Base-by-base conservation (phyloP, 768 basidiomycete species). In the Leucosporidium scottii region DNA sequence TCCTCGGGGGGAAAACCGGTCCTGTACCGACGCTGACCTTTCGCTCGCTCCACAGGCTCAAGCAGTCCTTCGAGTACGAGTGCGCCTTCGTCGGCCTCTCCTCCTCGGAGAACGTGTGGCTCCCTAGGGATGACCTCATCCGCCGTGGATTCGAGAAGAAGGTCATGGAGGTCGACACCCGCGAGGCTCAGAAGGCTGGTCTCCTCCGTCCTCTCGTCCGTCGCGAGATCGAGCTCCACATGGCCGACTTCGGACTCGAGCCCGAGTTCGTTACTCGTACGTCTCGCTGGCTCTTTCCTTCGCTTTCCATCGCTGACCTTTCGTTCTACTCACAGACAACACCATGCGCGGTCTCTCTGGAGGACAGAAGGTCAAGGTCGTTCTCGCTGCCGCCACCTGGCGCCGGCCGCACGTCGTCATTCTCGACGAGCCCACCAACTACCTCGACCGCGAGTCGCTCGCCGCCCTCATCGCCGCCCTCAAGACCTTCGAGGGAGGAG, bases 381-480 rank as follows among this genome's bases (percentile, higher is more conserved):
- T 93, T 62, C 88, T 92, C 72, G 75, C 69, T 54, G 75, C 75
- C 56, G 92, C 93, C 76, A 83, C 94, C 53, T 99, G 96, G 96
- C 92, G 96, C 79, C 89, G 93, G 75, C 96, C 96, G 66, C 94
- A 98, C 84, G 79, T 96, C 81, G 90, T 98, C 79, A 94, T 91
- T 79, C 82, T 96, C 80, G 93, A 97, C 80, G 93, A 96, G 82
- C 75, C 75, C 54, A 47, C 76, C 87, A 88, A 99, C 85, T 99
- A 98, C 84, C 87, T 99, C 79, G 96, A 98, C 83, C 90, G 96
- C 79, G 96, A 99, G 82, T 99, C 96, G 73, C 87, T 99, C 75
- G 96, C 96, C 74, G 96, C 96, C 47, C 87, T 99, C 80, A 99
- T 99, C 78, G 89, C 93, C 76, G 96, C 94, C 13, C 85, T 99